Conservation (phyloP, 2,329 filamentous ascomycete genomes). For the Corinectria fuckeliana region DNA sequence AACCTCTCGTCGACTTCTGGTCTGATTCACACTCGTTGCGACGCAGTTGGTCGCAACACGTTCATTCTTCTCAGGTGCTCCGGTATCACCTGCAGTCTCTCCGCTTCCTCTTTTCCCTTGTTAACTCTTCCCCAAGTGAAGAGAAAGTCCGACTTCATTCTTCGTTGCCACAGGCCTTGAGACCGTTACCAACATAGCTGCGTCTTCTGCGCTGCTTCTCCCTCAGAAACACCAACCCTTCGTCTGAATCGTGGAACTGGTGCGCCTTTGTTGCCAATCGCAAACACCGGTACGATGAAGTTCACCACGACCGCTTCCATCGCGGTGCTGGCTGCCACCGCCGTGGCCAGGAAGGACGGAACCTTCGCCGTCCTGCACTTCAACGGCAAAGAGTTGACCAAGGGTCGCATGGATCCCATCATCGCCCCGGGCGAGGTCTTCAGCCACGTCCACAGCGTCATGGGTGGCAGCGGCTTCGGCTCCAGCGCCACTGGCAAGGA, state of each 20-base stretch:
- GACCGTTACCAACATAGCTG: constrained; percentile 23
- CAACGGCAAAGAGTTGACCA: constrained; percentile 68
- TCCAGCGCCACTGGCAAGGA: constrained; percentile 66
- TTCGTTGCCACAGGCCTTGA: constrained; percentile 33
- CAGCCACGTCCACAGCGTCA: constrained; percentile 72
- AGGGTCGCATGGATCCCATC: constrained; percentile 72
- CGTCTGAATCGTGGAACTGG: constrained; percentile 6
- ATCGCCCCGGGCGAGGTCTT: constrained; percentile 65
- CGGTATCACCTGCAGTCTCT: constrained; percentile 41
- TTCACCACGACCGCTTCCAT: constrained; percentile 40
- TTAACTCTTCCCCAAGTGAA: constrained; percentile 20
- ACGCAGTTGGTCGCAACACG: constrained; percentile 30
- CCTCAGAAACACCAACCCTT: constrained; percentile 1
- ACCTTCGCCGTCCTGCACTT: constrained; percentile 76
- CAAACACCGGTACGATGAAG: constrained; percentile 44
- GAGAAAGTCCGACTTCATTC: constrained; percentile 25
- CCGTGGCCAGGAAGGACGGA: constrained; percentile 50
- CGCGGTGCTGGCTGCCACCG: constrained; percentile 49
- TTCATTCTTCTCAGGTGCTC: constrained; percentile 44
- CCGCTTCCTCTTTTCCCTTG: constrained; percentile 19
- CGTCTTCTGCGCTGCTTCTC: constrained; percentile 16
- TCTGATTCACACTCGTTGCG: constrained; percentile 31
- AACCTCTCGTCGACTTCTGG: constrained; percentile 24
- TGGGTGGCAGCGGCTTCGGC: constrained; percentile 73
- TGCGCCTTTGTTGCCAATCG: not conserved